A percentile compares a stretch with the other conserved stretches of the same genome.
phyloP scores from a whole-genome alignment of 108 stramenopile species.

The Thalassiosira profunda region DNA sequence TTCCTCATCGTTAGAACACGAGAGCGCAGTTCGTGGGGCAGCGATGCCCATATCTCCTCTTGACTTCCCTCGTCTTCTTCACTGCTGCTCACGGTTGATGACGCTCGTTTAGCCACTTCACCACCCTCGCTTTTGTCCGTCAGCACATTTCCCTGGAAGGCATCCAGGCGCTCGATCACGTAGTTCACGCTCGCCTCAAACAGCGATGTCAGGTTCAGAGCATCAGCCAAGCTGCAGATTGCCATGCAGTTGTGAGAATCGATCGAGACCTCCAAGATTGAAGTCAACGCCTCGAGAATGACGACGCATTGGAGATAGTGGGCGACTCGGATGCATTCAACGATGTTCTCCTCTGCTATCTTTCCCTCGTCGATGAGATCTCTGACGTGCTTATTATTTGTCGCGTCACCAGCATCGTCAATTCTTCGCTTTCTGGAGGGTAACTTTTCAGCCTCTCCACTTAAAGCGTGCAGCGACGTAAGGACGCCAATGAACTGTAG shows the following conservation, averaged over 20 bases:
- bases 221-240: slow-evolving; percentile 76
- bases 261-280: slow-evolving; percentile 51
- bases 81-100: background rate
- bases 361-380: slow-evolving; percentile 23
- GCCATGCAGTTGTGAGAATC: slow-evolving; percentile 75
- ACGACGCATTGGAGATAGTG: slow-evolving; percentile 75
- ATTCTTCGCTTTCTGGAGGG: slow-evolving; percentile 4
- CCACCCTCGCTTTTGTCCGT: background rate
- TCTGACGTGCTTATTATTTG: slow-evolving; percentile 7
- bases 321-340: slow-evolving; percentile 74
- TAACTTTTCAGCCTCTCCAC: background rate
- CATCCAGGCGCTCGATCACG: slow-evolving; percentile 42
- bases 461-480: slow-evolving; percentile 8
- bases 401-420: background rate
- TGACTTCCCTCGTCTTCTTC: slow-evolving; percentile 6
- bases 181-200: slow-evolving; percentile 61
- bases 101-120: slow-evolving; percentile 2
- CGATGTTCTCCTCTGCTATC: slow-evolving; percentile 38
- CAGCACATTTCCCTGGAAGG: slow-evolving; percentile 15
- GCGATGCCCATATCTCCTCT: slow-evolving; percentile 40
- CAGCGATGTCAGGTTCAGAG: slow-evolving; percentile 54
- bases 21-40: slow-evolving; percentile 35
- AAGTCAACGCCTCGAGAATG: slow-evolving; percentile 45
- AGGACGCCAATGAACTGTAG: slow-evolving; percentile 26
- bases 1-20: slow-evolving; percentile 52